phyloP scores from a whole-genome alignment of 2,329 filamentous ascomycete species.

The Paecilomyces dactylethromorphus region DNA sequence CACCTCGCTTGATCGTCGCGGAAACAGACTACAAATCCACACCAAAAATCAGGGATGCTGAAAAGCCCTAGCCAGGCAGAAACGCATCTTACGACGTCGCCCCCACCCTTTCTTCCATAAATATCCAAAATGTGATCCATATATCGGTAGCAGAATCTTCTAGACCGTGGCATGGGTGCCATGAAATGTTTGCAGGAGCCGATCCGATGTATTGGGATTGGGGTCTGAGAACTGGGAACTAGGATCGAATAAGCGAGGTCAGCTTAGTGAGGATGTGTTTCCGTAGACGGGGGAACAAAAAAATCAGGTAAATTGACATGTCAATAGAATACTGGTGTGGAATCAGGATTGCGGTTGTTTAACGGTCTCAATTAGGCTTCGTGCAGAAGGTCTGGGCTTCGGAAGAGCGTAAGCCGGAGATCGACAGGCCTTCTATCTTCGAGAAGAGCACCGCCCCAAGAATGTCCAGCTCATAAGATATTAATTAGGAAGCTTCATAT shows the following conservation, averaged over 20 bases:
- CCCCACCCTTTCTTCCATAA: not conserved
- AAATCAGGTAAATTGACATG: not conserved
- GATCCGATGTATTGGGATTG: not conserved
- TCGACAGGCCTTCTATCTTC: not conserved
- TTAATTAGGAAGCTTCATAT: not conserved
- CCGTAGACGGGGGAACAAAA: not conserved
- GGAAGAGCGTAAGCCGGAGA: not conserved
- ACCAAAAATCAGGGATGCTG: too few relatives aligned
- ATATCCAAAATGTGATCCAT: too few relatives aligned
- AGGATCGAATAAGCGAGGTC: not conserved
- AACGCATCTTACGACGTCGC: not conserved
- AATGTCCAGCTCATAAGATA: not conserved
- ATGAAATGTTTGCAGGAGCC: not conserved
- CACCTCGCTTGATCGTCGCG: too few relatives aligned
- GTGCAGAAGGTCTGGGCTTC: not conserved
- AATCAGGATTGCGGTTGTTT: not conserved
- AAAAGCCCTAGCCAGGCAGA: too few relatives aligned
- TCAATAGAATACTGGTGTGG: not conserved
- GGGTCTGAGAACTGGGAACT: not conserved
- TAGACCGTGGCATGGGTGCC: not conserved
- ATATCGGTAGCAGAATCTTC: not conserved
- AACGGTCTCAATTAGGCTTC: not conserved
- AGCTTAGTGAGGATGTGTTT: not conserved
- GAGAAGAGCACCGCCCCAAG: not conserved
- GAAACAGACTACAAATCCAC: too few relatives aligned